Percentiles rank a stretch among this genome's conserved stretches.
Conservation (phyloP, 768 basidiomycete species). For the Pulveroboletus sp. region DNA sequence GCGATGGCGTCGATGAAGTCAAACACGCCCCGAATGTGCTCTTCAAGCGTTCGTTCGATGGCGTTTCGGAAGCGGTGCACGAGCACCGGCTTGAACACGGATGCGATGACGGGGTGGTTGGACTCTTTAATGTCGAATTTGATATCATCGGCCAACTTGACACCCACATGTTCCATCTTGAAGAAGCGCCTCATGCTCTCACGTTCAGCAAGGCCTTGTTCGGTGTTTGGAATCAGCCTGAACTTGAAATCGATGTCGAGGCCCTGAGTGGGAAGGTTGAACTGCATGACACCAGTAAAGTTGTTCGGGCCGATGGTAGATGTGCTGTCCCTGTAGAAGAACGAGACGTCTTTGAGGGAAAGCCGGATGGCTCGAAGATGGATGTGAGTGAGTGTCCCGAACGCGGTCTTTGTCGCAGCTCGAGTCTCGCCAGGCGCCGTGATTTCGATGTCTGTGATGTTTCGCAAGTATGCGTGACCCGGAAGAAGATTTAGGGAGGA, state of each 20-base stretch:
- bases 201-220: conserved; percentile 43
- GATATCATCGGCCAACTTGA: conserved; percentile 56
- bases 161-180: conserved; percentile 53
- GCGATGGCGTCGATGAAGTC: conserved; percentile 55
- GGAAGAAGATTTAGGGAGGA: conserved; percentile 66
- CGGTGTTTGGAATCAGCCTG: conserved; percentile 55
- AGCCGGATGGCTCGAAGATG: conserved; percentile 66
- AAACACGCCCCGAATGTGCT: conserved; percentile 50
- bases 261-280: conserved; percentile 63
- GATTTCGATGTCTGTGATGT: conserved; percentile 64
- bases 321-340: conserved; percentile 68
- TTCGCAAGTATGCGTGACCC: conserved; percentile 68
- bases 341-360: conserved; percentile 61
- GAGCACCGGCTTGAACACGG: conserved; percentile 64
- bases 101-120: conserved; percentile 61
- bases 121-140: conserved; percentile 53
- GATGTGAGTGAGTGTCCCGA: conserved; percentile 66
- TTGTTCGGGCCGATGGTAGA: conserved; percentile 52
- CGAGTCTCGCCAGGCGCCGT: conserved; percentile 36
- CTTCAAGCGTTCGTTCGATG: conserved; percentile 54
- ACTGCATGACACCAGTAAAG: conserved; percentile 59
- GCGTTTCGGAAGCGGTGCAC: conserved; percentile 55
- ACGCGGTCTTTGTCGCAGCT: conserved; percentile 40
- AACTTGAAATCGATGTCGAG: conserved; percentile 68
- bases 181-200: conserved; percentile 48